These are phyloP conservation scores for Talaromyces ruber DNA, from an alignment of 495 filamentous ascomycete genomes.

Conservation along the genomic window DNA sequence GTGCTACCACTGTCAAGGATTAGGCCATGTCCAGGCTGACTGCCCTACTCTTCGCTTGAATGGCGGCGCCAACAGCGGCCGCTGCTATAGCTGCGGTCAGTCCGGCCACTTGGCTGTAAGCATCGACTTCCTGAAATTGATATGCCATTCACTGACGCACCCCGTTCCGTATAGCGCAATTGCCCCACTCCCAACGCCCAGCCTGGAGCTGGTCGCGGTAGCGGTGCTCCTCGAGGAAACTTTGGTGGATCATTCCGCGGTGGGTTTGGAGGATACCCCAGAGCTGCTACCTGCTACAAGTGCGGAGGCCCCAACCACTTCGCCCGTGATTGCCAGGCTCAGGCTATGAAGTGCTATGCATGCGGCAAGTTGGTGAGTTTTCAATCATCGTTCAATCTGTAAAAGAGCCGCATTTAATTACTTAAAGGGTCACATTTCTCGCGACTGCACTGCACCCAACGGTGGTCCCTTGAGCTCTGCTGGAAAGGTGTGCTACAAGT, in stretches of 20 bases:
- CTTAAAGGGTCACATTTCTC: conserved; percentile 76
- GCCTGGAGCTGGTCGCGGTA: conserved; percentile 52
- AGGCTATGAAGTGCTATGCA: conserved; percentile 99
- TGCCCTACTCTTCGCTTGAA: conserved; percentile 94
- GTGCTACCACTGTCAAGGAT: conserved; percentile 98
- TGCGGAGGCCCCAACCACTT: conserved; percentile 99
- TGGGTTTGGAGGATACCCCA: conserved; percentile 56
- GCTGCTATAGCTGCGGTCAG: conserved; percentile 94
- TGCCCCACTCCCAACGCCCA: conserved; percentile 65
- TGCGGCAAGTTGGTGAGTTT: conserved; percentile 79
- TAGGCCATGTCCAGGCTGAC: conserved; percentile 97
- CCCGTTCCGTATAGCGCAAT: conserved; percentile 53
- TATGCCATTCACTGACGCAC: neutral
- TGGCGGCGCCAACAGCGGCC: conserved; percentile 65
- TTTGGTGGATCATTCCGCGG: conserved; percentile 62
- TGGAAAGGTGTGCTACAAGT: conserved; percentile 98
- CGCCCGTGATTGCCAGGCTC: conserved; percentile 96
- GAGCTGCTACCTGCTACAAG: conserved; percentile 96
- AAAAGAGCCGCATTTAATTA: neutral
- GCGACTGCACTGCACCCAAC: conserved; percentile 96
- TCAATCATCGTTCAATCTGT: neutral
- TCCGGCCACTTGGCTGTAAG: conserved; percentile 80
- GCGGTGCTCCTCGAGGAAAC: conserved; percentile 58
- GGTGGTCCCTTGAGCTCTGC: conserved; percentile 91
- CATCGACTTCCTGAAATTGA: conserved; percentile 6